Evolutionary conservation across 2,329 filamentous ascomycete species (phyloP).

Genomic region (Leptographium procerum): DNA sequence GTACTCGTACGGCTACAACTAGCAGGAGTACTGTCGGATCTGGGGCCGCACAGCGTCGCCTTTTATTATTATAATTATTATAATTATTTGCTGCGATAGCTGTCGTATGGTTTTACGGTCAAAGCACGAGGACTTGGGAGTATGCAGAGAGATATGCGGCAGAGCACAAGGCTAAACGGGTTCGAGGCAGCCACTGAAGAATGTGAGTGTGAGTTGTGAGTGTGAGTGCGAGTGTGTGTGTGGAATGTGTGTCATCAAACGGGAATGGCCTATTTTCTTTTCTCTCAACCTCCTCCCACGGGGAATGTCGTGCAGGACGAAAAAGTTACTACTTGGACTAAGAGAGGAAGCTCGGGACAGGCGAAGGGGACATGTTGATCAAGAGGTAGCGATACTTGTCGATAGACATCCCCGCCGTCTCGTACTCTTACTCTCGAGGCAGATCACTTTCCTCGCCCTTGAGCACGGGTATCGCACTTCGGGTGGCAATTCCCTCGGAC

Average conservation of each 20-base stretch:
- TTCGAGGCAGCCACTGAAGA: neutral
- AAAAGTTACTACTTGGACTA: neutral
- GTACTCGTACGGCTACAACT: neutral
- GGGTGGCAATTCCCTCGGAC: neutral
- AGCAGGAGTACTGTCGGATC: neutral
- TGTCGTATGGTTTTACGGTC: neutral
- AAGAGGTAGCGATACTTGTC: neutral
- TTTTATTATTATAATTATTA: neutral
- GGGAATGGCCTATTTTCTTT: neutral
- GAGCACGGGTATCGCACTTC: neutral
- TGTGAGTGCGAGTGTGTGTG: neutral
- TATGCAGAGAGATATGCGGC: neutral
- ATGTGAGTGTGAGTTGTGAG: neutral
- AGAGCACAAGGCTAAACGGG: constrained; percentile 1
- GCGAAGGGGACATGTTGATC: neutral
- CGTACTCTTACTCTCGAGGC: neutral
- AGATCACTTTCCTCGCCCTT: neutral
- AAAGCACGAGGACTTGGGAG: neutral
- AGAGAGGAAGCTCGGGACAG: neutral
- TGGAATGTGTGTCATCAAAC: neutral
- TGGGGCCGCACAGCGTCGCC: neutral
- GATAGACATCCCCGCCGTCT: neutral
- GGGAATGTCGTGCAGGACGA: constrained; percentile 9
- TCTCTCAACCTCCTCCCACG: neutral
- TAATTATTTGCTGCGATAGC: neutral